Conservation (phyloP, 1,284 basidiomycete species). For the Vanrija sp. region DNA sequence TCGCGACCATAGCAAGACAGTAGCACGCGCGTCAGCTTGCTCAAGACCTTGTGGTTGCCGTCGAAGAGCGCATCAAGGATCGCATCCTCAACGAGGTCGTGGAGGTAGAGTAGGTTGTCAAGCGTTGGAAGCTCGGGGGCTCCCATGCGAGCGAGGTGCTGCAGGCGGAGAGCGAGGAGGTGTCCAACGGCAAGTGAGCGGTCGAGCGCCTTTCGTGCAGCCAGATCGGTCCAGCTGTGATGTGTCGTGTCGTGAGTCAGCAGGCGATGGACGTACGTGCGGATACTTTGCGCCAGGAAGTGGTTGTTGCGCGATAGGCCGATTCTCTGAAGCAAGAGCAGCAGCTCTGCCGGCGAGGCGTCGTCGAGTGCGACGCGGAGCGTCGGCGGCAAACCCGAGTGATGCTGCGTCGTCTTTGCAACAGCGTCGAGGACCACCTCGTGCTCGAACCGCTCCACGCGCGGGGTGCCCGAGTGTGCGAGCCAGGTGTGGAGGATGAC, state of each 20-base stretch:
- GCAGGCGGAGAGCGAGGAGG: constrained; percentile 1
- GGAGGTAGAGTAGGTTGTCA: constrained; percentile 1
- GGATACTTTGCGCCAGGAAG: neutral
- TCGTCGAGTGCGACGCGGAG: constrained; percentile 6
- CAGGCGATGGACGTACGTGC: neutral
- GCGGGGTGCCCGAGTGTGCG: neutral
- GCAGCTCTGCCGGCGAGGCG: neutral
- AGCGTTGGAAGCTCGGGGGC: constrained; percentile 1
- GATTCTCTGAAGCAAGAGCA: constrained; percentile 3
- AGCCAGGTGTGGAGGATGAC: constrained; percentile 12
- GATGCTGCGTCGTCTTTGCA: neutral
- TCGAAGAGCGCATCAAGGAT: constrained; percentile 10
- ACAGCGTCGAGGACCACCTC: constrained; percentile 7
- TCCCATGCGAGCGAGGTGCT: constrained; percentile 3
- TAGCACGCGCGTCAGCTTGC: neutral
- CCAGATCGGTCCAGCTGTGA: neutral
- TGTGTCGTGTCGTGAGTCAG: constrained; percentile 4
- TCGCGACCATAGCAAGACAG: constrained; percentile 1
- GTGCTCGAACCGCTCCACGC: constrained; percentile 2
- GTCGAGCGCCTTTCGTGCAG: constrained; percentile 5
- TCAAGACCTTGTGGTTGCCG: constrained; percentile 4
- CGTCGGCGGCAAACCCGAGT: constrained; percentile 1
- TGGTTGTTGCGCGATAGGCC: neutral
- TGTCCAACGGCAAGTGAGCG: constrained; percentile 2
- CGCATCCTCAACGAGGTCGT: constrained; percentile 5